A percentile compares a stretch with the other conserved stretches of the same genome.
phyloP scores from a whole-genome alignment of 2,329 filamentous ascomycete genomes.

The Neofusicoccum parvum region DNA sequence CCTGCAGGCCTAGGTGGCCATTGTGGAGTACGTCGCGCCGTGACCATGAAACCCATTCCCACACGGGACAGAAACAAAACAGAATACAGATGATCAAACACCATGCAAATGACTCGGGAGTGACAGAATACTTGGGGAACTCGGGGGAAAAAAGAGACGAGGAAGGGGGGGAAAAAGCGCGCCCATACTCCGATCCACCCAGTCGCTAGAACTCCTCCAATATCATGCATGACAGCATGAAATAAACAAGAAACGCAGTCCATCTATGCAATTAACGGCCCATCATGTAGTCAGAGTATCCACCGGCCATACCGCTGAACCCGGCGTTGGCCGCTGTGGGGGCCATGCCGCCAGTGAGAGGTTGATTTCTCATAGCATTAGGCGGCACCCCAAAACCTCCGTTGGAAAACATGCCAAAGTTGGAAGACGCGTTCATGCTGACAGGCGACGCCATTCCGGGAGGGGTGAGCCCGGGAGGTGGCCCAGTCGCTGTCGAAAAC shows the following conservation, averaged over 20 bases:
- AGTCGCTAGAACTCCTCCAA: conserved; percentile 18
- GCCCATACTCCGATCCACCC: conserved; percentile 20
- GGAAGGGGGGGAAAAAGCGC: conserved; percentile 26
- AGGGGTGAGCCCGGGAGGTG: conserved; percentile 81
- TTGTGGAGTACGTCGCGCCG: conserved; percentile 22
- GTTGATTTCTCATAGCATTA: conserved; percentile 37
- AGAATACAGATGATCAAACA: conserved; percentile 36
- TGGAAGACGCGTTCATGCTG: conserved; percentile 33
- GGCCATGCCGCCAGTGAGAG: conserved; percentile 37
- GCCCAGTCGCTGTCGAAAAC: conserved; percentile 71
- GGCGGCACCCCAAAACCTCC: conserved; percentile 38
- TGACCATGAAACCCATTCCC: conserved; percentile 37
- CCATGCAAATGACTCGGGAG: conserved; percentile 44
- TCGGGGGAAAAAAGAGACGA: conserved; percentile 30
- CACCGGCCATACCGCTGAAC: conserved; percentile 31
- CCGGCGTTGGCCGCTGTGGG: conserved; percentile 35
- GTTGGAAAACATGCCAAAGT: conserved; percentile 41
- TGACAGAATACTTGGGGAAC: conserved; percentile 38
- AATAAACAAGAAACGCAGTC: neutral
- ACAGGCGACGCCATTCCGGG: conserved; percentile 61
- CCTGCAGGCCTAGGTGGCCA: conserved; percentile 32
- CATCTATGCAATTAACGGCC: conserved; percentile 29
- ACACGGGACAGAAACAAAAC: conserved; percentile 29
- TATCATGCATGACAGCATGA: conserved; percentile 7
- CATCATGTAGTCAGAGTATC: conserved; percentile 44